Base-by-base conservation (phyloP, 345 rosid species). In the Dipteronia sinensis region DNA sequence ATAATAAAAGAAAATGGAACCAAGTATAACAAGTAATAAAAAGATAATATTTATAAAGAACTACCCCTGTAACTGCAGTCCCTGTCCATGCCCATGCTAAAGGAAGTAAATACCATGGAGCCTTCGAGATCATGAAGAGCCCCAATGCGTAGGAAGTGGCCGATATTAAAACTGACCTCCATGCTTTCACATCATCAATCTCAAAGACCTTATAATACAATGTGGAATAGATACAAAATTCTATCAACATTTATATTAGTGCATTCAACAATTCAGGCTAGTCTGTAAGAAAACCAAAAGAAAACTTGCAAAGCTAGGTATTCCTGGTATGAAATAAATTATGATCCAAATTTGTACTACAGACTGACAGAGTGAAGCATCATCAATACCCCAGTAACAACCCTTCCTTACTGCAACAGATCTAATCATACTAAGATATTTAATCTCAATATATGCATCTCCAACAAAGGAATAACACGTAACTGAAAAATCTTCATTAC, bases 1-100 rank as follows among this genome's bases (percentile, higher is more conserved):
- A 42, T 17, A 31, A 44, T 46, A 72, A n/a, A 13, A 71, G 4
- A 31, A 75, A 74, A 31, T 15, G 4, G 22, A 47, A 77, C 65
- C 64, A 20, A 69, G 44, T 17, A 70, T 10, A 56, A 71, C 3
- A 16, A 38, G 42, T 23, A 76, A 63, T 2, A 46, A 29, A 8
- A 65, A 72, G 9, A 47, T 15, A 65, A 76, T 11, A 62, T 17
- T 38, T 13, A 59, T 29, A 20, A 6, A 76, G 27, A 80, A 82
- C 86, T 82, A 95, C 99, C 88, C 99, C 97, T 1, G 97, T 93
- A 16, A 90, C 51, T 65, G 98, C 97, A 82, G 99, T 93, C 67
- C 98, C 99, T 53, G 98, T 93, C 97, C 98, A 95, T 8, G 95
- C 94, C 99, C 99, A 95, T 62, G 97, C 97, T 81, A 93, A 82